Evolutionary conservation across 2,329 filamentous ascomycete genomes (phyloP).

Genomic region (Onygena corvina): DNA sequence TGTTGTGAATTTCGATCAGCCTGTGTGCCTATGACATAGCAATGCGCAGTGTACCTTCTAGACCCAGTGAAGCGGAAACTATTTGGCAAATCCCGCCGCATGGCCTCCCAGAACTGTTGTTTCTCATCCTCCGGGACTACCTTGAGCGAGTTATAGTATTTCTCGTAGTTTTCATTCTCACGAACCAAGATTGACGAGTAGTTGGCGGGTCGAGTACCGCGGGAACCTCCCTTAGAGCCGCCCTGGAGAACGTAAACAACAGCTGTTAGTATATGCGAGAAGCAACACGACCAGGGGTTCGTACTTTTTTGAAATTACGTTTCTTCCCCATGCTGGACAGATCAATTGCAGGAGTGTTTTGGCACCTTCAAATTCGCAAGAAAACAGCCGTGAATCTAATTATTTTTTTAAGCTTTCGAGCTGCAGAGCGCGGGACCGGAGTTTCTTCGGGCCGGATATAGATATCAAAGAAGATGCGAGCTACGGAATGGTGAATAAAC

Average conservation of each 20-base stretch:
- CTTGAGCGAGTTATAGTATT: constrained; percentile 69
- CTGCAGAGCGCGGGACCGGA: constrained; percentile 5
- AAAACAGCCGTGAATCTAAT: neutral
- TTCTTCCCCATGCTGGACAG: constrained; percentile 4
- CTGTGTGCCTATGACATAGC: too few relatives aligned
- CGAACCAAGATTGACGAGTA: constrained; percentile 56
- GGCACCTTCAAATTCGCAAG: neutral
- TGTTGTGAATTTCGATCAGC: constrained; percentile 24
- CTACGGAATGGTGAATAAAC: neutral
- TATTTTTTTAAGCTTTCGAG: neutral
- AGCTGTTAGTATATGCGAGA: neutral
- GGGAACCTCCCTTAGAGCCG: constrained; percentile 18
- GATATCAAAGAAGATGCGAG: neutral
- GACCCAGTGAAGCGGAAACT: constrained; percentile 96
- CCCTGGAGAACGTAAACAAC: neutral
- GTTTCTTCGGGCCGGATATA: constrained; percentile 1
- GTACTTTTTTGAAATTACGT: constrained; percentile 2
- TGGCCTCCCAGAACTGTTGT: constrained; percentile 67
- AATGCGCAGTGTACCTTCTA: constrained; percentile 56
- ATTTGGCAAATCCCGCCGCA: constrained; percentile 80
- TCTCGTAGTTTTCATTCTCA: constrained; percentile 72
- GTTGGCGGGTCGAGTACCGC: constrained; percentile 26
- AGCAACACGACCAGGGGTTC: neutral
- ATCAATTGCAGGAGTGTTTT: neutral
- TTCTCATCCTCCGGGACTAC: constrained; percentile 68